These are phyloP conservation scores for Typha latifolia DNA, from an alignment of 176 grass and related monocot species.

Conservation along the genomic window DNA sequence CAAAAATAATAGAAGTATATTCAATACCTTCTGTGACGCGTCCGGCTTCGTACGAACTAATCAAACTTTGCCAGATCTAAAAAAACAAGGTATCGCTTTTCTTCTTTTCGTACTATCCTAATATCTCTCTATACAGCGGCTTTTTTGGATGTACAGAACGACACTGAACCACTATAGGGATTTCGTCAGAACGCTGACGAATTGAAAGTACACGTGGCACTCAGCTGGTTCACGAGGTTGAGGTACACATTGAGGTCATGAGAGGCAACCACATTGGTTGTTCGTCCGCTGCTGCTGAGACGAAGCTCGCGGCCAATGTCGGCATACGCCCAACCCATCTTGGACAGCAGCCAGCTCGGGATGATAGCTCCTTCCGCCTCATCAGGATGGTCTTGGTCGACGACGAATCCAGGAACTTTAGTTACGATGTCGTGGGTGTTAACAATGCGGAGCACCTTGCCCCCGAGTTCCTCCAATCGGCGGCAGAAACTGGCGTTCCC, in stretches of 20 bases:
- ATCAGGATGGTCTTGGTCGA: neutral
- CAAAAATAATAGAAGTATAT: no score
- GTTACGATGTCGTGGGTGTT: slow-evolving; percentile 45
- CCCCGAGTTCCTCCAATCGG: slow-evolving; percentile 23
- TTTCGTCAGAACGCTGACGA: no score
- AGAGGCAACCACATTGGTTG: slow-evolving; percentile 29
- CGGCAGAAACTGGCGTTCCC: slow-evolving; percentile 38
- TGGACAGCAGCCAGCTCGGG: slow-evolving; percentile 29
- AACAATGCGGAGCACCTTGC: slow-evolving; percentile 45
- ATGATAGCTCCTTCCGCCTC: neutral
- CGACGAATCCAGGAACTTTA: slow-evolving; percentile 35
- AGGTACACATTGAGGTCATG: slow-evolving; percentile 48
- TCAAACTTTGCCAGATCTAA: no score
- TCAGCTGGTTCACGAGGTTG: slow-evolving; percentile 20
- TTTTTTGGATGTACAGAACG: no score
- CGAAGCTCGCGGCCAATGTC: slow-evolving; percentile 47
- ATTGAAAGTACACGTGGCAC: neutral
- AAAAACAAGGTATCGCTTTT: no score
- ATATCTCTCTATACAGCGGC: no score
- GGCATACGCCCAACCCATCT: slow-evolving; percentile 45
- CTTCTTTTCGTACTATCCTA: no score
- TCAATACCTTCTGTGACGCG: no score
- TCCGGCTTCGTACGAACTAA: no score
- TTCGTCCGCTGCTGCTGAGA: neutral
- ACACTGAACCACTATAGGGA: no score